Conservation (phyloP, 2,329 filamentous ascomycete species). For the Tolypocladium endophyticum region DNA sequence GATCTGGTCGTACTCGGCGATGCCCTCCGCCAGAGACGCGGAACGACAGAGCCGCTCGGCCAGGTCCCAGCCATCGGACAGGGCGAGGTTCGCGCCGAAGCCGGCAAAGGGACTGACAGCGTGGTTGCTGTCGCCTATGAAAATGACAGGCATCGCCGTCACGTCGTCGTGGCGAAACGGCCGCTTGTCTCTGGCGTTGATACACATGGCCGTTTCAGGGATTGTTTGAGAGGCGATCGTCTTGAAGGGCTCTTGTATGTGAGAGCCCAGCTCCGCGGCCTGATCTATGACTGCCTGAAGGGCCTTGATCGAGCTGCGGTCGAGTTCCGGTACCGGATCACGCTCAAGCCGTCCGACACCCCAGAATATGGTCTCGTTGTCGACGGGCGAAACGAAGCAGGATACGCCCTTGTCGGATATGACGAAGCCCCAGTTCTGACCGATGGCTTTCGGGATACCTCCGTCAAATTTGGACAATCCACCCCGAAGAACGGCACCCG, state of each 20-base stretch:
- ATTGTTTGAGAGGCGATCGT: slow-evolving; percentile 28
- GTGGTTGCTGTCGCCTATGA: slow-evolving; percentile 40
- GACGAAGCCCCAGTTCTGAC: slow-evolving; percentile 29
- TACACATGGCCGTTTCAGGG: slow-evolving; percentile 21
- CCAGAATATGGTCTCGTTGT: slow-evolving; percentile 30
- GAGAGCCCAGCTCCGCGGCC: slow-evolving; percentile 19
- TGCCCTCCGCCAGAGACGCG: slow-evolving; percentile 13
- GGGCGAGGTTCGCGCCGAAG: slow-evolving; percentile 35
- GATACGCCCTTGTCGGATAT: slow-evolving; percentile 26
- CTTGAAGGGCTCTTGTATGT: slow-evolving; percentile 27
- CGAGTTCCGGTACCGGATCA: slow-evolving; percentile 5
- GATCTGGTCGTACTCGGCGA: slow-evolving; percentile 23
- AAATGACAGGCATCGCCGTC: slow-evolving; percentile 21
- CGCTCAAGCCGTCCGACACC: slow-evolving; percentile 23
- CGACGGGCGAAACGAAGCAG: slow-evolving; percentile 34
- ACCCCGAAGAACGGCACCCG: slow-evolving; percentile 26
- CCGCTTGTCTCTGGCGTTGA: slow-evolving; percentile 32
- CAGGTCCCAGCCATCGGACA: slow-evolving; percentile 36
- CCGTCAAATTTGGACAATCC: slow-evolving; percentile 26
- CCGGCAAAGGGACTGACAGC: slow-evolving; percentile 38
- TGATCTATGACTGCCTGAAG: slow-evolving; percentile 18
- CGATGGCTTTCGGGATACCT: slow-evolving; percentile 19
- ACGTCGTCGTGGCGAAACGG: slow-evolving; percentile 27
- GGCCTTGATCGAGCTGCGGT: slow-evolving; percentile 9
- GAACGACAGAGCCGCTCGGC: slow-evolving; percentile 24